Evolutionary conservation across 202 grass and related monocot species (phyloP).

Genomic region (Musa balbisiana): DNA sequence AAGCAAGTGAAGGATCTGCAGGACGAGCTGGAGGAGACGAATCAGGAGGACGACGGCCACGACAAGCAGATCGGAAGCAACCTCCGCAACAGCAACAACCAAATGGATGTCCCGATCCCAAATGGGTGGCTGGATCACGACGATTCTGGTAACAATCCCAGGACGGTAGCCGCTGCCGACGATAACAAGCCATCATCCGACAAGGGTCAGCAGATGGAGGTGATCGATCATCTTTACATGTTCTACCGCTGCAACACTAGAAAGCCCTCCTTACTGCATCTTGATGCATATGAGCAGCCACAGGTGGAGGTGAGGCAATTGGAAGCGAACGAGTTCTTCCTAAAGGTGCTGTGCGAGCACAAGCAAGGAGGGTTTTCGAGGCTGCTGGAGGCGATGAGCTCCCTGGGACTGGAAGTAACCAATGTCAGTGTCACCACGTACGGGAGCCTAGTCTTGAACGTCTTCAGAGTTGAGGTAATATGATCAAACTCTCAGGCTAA

Average conservation of each 20-base stretch:
- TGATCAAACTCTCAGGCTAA: neutral
- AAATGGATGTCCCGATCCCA: neutral
- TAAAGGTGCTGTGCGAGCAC: slow-evolving; percentile 74
- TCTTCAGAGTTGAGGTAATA: slow-evolving; percentile 57
- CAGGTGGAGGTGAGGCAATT: slow-evolving; percentile 85
- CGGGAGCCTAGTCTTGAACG: slow-evolving; percentile 64
- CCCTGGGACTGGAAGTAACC: slow-evolving; percentile 62
- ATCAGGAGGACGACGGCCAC: slow-evolving; percentile 15
- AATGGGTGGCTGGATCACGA: slow-evolving; percentile 29
- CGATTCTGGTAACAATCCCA: slow-evolving; percentile 12
- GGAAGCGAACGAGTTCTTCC: slow-evolving; percentile 82
- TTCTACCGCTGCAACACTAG: too few relatives aligned
- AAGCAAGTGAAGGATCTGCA: slow-evolving; percentile 82
- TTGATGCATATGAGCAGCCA: slow-evolving; percentile 35
- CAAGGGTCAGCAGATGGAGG: slow-evolving; percentile 45
- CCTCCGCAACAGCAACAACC: slow-evolving; percentile 23
- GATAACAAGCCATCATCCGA: slow-evolving; percentile 1
- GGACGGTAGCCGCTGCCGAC: neutral
- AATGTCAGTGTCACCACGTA: slow-evolving; percentile 73
- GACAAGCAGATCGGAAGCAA: slow-evolving; percentile 10
- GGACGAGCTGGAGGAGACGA: slow-evolving; percentile 75
- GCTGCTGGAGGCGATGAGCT: slow-evolving; percentile 69
- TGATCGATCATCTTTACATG: slow-evolving; percentile 3
- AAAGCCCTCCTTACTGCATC: neutral
- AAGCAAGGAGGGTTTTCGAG: slow-evolving; percentile 53